Percentiles rank a stretch among this genome's conserved stretches.
Evolutionary conservation across 345 rosid genomes (phyloP).

Genomic region (Syzygium aqueum): DNA sequence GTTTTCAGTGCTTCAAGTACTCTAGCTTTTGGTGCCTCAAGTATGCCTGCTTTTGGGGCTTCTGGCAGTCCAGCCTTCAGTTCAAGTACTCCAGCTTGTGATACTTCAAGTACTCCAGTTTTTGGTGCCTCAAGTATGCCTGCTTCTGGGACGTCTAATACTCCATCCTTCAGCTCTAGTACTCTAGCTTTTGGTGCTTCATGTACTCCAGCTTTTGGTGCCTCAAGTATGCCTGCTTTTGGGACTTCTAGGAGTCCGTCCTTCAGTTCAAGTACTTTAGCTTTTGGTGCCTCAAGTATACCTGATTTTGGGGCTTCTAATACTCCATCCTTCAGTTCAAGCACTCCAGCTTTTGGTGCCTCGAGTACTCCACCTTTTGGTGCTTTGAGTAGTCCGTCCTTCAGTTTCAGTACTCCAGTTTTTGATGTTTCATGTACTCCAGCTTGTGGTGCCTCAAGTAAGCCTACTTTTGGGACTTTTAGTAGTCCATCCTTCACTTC

Average conservation of each 20-base stretch:
- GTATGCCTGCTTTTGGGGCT: slow-evolving; percentile 8
- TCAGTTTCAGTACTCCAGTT: background rate
- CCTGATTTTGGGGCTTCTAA: slow-evolving; percentile 1
- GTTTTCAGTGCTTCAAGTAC: too few relatives aligned
- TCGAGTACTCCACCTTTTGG: slow-evolving; percentile 39
- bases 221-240: slow-evolving; percentile 39
- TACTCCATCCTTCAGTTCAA: slow-evolving; percentile 15
- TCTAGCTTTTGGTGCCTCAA: slow-evolving; percentile 10
- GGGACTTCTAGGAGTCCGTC: slow-evolving; percentile 38
- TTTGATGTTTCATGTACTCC: slow-evolving; percentile 29
- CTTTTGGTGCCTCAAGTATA: slow-evolving; percentile 13
- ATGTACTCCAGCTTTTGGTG: slow-evolving; percentile 42
- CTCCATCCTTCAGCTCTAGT: slow-evolving; percentile 16
- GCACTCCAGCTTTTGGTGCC: slow-evolving; percentile 31
- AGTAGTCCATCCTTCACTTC: slow-evolving; percentile 9
- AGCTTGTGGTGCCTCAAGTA: slow-evolving; percentile 35
- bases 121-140: slow-evolving; percentile 13
- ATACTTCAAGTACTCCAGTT: slow-evolving; percentile 16
- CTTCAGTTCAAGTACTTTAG: slow-evolving; percentile 19
- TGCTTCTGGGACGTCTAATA: background rate
- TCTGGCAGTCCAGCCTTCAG: background rate
- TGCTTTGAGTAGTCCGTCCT: slow-evolving; percentile 2
- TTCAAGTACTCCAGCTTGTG: slow-evolving; percentile 35
- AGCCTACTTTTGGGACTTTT: slow-evolving; percentile 40
- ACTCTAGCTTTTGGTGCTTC: slow-evolving; percentile 16